Conservation (phyloP, 2,329 filamentous ascomycete species). For the Eurotiales sp. region DNA sequence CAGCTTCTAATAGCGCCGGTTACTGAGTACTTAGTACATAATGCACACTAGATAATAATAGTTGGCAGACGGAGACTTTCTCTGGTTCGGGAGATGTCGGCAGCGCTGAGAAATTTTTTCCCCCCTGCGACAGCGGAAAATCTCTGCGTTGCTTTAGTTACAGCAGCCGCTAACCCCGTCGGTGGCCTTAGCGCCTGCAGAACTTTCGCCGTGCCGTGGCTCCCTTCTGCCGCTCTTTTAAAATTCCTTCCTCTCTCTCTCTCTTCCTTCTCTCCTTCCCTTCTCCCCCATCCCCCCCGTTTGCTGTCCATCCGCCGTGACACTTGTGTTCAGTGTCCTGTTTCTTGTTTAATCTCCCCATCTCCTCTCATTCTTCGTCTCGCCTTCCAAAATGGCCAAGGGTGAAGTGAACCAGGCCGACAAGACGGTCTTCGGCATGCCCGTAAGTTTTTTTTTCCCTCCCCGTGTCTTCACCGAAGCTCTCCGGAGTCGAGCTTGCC, state of each 20-base stretch:
- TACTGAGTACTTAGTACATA: too few relatives aligned
- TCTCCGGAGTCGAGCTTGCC: slow-evolving; percentile 8
- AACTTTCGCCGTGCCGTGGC: slow-evolving; percentile 24
- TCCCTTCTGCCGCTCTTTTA: slow-evolving; percentile 34
- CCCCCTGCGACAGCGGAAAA: slow-evolving; percentile 6
- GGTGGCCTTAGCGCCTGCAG: slow-evolving; percentile 13
- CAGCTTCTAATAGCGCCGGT: slow-evolving; percentile 4
- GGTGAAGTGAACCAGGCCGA: slow-evolving; percentile 49
- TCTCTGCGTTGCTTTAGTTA: slow-evolving; percentile 8
- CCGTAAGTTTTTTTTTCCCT: slow-evolving; percentile 36
- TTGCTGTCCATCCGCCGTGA: slow-evolving; percentile 5
- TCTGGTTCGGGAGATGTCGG: slow-evolving; percentile 40
- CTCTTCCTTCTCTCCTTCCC: slow-evolving; percentile 36
- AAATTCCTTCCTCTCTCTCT: slow-evolving; percentile 34
- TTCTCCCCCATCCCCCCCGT: slow-evolving; percentile 20
- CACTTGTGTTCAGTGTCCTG: slow-evolving; percentile 20
- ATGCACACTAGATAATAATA: too few relatives aligned
- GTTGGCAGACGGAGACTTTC: too few relatives aligned
- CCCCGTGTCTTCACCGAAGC: slow-evolving; percentile 11
- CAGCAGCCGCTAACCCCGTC: not conserved
- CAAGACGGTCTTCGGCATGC: slow-evolving; percentile 54
- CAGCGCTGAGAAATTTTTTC: slow-evolving; percentile 16
- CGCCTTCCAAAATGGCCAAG: slow-evolving; percentile 44
- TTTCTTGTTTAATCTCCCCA: slow-evolving; percentile 33
- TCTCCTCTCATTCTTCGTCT: slow-evolving; percentile 35